Evolutionary conservation across 2,329 filamentous ascomycete species (phyloP).

Genomic region (Cryphonectria carpinicola): DNA sequence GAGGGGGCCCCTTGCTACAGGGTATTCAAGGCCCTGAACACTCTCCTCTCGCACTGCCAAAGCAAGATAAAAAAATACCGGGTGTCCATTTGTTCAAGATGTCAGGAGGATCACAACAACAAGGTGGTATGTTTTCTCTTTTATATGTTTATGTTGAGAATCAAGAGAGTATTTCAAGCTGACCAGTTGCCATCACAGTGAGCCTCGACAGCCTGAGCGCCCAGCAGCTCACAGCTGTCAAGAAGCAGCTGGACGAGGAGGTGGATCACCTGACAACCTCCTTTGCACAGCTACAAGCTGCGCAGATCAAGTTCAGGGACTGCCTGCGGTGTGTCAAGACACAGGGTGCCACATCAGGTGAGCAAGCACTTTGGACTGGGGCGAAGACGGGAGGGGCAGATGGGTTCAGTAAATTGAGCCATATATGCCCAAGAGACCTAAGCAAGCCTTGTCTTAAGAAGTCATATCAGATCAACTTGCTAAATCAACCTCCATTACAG

Average conservation of each 20-base stretch:
- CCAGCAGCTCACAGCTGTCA: conserved; percentile 86
- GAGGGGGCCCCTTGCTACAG: not conserved
- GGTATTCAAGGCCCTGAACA: not conserved
- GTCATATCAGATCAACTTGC: not conserved
- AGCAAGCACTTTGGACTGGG: conserved; percentile 28
- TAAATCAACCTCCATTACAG: conserved; percentile 30
- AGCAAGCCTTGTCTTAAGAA: not conserved
- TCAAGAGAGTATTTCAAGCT: not conserved
- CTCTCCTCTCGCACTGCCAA: not conserved
- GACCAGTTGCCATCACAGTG: conserved; percentile 43
- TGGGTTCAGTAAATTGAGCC: not conserved
- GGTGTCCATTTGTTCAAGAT: conserved; percentile 24
- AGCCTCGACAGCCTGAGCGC: conserved; percentile 76
- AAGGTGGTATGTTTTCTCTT: conserved; percentile 19
- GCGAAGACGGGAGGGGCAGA: not conserved
- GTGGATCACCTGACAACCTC: conserved; percentile 91
- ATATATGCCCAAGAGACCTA: not conserved
- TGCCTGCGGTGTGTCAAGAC: conserved; percentile 77
- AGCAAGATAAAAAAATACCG: not conserved
- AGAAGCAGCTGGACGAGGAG: conserved; percentile 95
- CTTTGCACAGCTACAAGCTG: conserved; percentile 85
- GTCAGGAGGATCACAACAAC: conserved; percentile 29
- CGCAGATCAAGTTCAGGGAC: conserved; percentile 89
- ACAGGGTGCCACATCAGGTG: conserved; percentile 32
- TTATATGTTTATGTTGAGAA: not conserved